Conservation (phyloP, 345 rosid species). For the Bruguiera sexangula region DNA sequence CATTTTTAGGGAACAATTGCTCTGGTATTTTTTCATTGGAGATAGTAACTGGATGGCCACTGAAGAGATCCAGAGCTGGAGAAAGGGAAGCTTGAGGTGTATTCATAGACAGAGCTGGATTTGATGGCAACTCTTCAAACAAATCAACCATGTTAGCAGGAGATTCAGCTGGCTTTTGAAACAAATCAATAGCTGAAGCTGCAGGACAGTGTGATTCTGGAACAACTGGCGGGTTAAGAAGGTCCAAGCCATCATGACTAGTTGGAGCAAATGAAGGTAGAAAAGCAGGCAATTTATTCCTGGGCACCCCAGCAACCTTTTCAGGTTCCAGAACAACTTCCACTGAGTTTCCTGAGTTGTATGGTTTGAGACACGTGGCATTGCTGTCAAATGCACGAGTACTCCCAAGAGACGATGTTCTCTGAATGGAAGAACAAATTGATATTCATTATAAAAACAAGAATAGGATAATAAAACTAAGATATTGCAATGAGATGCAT, state of each 20-base stretch:
- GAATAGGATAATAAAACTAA: not conserved
- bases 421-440: conserved; percentile 43
- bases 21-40: conserved; percentile 27
- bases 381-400: conserved; percentile 58
- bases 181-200: conserved; percentile 54
- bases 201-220: conserved; percentile 40
- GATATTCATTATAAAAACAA: conserved; percentile 19
- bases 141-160: conserved; percentile 39
- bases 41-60: conserved; percentile 36
- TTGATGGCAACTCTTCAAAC: conserved; percentile 29
- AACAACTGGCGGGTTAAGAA: conserved; percentile 29
- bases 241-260: conserved; percentile 43
- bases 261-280: conserved; percentile 32
- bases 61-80: conserved; percentile 41
- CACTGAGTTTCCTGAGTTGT: conserved; percentile 41
- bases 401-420: conserved; percentile 69
- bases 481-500: not conserved
- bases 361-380: conserved; percentile 52
- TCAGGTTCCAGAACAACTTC: conserved; percentile 45
- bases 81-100: conserved; percentile 40
- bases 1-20: conserved; percentile 43
- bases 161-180: conserved; percentile 50
- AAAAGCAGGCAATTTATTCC: conserved; percentile 33
- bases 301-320: conserved; percentile 33
- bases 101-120: conserved; percentile 31